Evolutionary conservation across 1,284 basidiomycete species (phyloP).

Genomic region (Heterobasidion irregulare): DNA sequence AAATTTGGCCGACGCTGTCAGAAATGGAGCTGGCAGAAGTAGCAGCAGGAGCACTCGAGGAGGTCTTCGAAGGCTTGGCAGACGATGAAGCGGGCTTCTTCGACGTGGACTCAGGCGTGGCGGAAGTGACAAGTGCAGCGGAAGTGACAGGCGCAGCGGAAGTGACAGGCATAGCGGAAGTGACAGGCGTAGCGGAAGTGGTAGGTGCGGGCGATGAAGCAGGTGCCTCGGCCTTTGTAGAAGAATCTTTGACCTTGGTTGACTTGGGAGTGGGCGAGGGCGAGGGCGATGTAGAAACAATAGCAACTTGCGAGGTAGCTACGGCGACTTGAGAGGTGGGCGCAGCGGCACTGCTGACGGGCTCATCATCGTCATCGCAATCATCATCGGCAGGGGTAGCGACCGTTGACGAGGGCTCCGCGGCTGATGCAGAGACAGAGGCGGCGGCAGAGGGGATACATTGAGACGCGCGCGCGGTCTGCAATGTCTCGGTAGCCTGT

Average conservation of each 20-base stretch:
- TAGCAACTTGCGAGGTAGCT: neutral
- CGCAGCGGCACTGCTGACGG: constrained; percentile 8
- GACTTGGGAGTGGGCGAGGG: neutral
- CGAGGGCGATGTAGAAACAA: no score
- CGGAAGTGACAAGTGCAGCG: neutral
- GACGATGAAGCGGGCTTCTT: constrained; percentile 11
- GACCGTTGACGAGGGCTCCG: constrained; percentile 19
- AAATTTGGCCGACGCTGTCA: constrained; percentile 10
- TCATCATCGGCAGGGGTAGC: constrained; percentile 7
- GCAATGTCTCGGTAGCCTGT: constrained; percentile 43
- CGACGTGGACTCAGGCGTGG: constrained; percentile 2
- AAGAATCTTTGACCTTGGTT: neutral
- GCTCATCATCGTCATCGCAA: constrained; percentile 13
- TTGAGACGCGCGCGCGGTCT: constrained; percentile 36
- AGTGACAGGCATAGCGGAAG: constrained; percentile 8
- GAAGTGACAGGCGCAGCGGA: neutral
- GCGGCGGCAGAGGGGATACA: constrained; percentile 32
- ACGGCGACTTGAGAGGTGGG: neutral
- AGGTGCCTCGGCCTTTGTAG: constrained; percentile 8
- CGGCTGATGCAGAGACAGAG: constrained; percentile 16
- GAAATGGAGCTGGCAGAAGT: constrained; percentile 10
- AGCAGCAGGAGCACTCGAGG: constrained; percentile 10
- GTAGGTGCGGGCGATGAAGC: constrained; percentile 12
- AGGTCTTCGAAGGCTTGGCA: constrained; percentile 8
- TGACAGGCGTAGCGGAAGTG: constrained; percentile 9